Evolutionary conservation across 192 early-diverging fungal species (phyloP), one percentile per base, ranked within the genome.

Genomic region (Nowakowskiella sp.): DNA sequence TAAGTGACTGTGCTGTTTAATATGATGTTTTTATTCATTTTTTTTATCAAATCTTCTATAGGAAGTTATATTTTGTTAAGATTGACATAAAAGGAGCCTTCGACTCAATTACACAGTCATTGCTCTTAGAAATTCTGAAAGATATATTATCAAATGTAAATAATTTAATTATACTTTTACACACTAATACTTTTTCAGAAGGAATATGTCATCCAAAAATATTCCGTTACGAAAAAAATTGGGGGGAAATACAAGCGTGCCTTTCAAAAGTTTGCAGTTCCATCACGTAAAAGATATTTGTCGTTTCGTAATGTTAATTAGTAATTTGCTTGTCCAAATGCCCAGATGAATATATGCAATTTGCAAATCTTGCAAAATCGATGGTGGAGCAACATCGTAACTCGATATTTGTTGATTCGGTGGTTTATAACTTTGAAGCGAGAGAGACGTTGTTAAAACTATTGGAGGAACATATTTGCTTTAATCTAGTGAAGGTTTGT

Each of bases 51-150:
- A 6, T 46, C 53, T 6, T 46, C 23, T n/a, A 48, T 23, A 8
- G 47, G 43, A 47, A 48, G 1, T 53, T 88, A 6, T 95, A 81
- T 49, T 83, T 92, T 65, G 85, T 81, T 49, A 95, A 92, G 56
- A 73, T 89, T 6, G 92, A 95, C 58, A 80, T 95, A 34, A 70
- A 66, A 25, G 61, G 59, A 27, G 84, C 84, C 21, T 95, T 85
- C 55, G 89, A 95, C 57, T 82, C 79, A n/a, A 90, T 95, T 44
- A 67, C 80, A 5, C 92, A 90, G 48, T 64, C 49, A 25, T 79
- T 77, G 42, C 62, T 95, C 13, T 52, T 87, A 16, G 31, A 67
- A 0, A 67, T 85, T 29, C 36, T 88, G 30, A 32, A 70, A 21
- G 49, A 53, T 3, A 50, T 77, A 0, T 13, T 88, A 9, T 43